Base-by-base conservation (phyloP, 2,329 filamentous ascomycete species). In the Calonectria crousiana region DNA sequence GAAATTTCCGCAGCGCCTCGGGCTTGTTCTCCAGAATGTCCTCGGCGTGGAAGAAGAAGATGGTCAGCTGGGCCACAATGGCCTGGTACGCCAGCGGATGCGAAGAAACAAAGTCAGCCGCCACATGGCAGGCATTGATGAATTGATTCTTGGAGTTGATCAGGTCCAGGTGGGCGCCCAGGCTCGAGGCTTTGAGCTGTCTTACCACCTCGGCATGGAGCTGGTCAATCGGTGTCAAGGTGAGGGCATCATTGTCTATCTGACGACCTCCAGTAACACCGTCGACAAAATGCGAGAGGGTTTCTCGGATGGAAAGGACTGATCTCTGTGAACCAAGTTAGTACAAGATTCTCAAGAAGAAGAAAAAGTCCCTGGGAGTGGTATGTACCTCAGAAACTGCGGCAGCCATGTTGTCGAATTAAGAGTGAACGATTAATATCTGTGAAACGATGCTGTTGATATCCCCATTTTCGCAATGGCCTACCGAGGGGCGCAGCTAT, bases 81-180 rank as follows among this genome's bases (percentile, higher is more conserved):
- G 20, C 52, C 30, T 56, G 52, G 20, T 56, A 56, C 52, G 34
- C 52, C 5, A 56, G 52, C 0, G 52, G 52, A 9, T 56, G 52
- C 9, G 52, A 56, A 20, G 52, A 56, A 5, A 26, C 41, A 30
- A 74, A 74, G 47, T 74, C 72, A 14, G 72, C 72, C 23, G 72
- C 72, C 2, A 74, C 72, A 41, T 71, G 51, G 67, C 72, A 74
- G 23, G 72, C 67, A n/a, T 71, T 58, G 41, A 62, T 74, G 34
- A 74, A 62, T 47, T 74, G 72, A 49, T 62, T 41, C 51, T 71
- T 74, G 51, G 62, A 64, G 67, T 74, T 64, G 49, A 74, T 67
- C 20, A 74, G 16, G 60, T 71, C 67, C 41, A 74, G 23, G 67
- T 74, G 67, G 49, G 30, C 67, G 16, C 67, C 16, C 49, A 74